Conservation (phyloP, 1,284 basidiomycete species). For the Pascua sp. region DNA sequence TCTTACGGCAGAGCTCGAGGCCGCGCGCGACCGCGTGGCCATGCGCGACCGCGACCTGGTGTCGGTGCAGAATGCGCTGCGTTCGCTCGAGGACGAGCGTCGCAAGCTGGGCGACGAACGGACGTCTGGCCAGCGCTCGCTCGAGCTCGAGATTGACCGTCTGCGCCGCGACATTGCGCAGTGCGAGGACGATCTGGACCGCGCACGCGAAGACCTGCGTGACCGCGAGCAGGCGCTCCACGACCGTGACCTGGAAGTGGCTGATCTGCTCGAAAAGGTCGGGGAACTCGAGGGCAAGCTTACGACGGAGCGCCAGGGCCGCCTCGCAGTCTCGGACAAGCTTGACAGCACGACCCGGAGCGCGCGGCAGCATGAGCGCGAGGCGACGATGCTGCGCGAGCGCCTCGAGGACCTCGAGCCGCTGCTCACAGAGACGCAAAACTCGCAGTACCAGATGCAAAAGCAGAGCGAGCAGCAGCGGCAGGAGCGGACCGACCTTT, state of each 20-base stretch:
- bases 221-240: slow-evolving; percentile 62
- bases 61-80: slow-evolving; percentile 69
- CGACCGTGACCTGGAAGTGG: slow-evolving; percentile 66
- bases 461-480: slow-evolving; percentile 81
- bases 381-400: slow-evolving; percentile 58
- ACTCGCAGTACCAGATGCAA: slow-evolving; percentile 66
- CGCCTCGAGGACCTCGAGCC: slow-evolving; percentile 73
- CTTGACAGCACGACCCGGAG: slow-evolving; percentile 65
- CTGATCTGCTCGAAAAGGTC: slow-evolving; percentile 72
- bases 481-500: slow-evolving; percentile 84
- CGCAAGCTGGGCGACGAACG: slow-evolving; percentile 74
- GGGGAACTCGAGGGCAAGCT: slow-evolving; percentile 71
- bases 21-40: slow-evolving; percentile 49
- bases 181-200: slow-evolving; percentile 72
- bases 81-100: slow-evolving; percentile 53
- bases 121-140: slow-evolving; percentile 74
- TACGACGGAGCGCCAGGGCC: slow-evolving; percentile 75
- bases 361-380: slow-evolving; percentile 64
- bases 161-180: slow-evolving; percentile 78
- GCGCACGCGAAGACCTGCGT: slow-evolving; percentile 68
- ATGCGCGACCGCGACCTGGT: slow-evolving; percentile 60
- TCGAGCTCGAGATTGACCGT: slow-evolving; percentile 87
- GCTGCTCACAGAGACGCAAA: slow-evolving; percentile 77
- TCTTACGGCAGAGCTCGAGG: slow-evolving; percentile 45
- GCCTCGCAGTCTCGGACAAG: slow-evolving; percentile 79